Evolutionary conservation across 306 rosid species (phyloP), one percentile per base, ranked within the genome.

Genomic region (Quillaja saponaria): DNA sequence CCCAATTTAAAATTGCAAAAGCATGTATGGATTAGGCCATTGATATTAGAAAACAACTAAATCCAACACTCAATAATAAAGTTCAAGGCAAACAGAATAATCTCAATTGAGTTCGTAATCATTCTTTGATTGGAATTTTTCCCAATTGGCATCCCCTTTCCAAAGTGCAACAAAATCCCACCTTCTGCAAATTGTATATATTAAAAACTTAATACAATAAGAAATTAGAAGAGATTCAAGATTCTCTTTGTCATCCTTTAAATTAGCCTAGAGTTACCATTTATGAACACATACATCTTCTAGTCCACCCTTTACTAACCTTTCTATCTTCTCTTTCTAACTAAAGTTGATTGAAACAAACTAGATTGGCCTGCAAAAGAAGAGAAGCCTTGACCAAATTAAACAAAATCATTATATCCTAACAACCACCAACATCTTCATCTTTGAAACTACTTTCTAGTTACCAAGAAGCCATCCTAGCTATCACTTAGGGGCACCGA

Each of bases 221-320:
- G 49, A 40, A 25, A 31, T 33, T 11, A 33, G 1, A 63, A 63
- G 19, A 72, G 69, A 76, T 75, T 80, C 37, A 47, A n/a, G 68
- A 63, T 67, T 48, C 71, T 42, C 66, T 63, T 67, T 53, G 55
- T 49, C 57, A 62, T 75, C 72, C 49, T 69, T 75, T 61, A 21
- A 58, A 75, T 25, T 35, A 58, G 60, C 19, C 68, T 58, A 57
- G n/a, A n/a, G 40, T 67, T 52, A 48, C 62, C 81, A 67, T 52
- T 52, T 47, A 61, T 61, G 47, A 58, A 72, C 78, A 63, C 55
- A 65, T 21, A 51, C 77, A 53, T 25, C 74, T 71, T 74, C 71
- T 61, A 61, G 39, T 65, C 61, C 68, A 61, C 57, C 48, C 74
- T 74, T 74, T 74, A 66, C 80, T 70, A 70, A 60, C 73, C 70